Conservation (phyloP, 768 basidiomycete species). For the Aureoboletus auriporus region DNA sequence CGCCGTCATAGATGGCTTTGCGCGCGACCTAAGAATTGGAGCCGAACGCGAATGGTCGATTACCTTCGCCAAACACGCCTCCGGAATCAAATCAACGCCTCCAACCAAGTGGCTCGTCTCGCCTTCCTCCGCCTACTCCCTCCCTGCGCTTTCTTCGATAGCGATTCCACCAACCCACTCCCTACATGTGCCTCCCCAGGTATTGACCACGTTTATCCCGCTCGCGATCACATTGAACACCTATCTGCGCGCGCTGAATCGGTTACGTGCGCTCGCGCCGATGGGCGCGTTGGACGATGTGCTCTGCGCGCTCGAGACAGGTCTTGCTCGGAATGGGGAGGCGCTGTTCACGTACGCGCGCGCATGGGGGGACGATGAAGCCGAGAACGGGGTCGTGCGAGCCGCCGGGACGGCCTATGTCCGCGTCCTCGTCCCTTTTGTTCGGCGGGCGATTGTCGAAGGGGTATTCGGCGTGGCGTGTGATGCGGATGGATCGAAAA, state of each 20-base stretch:
- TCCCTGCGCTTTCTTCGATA: constrained; percentile 24
- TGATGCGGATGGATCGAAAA: constrained; percentile 1
- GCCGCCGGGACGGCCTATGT: constrained; percentile 58
- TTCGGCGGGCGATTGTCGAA: constrained; percentile 64
- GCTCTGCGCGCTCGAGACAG: constrained; percentile 44
- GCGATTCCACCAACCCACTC: constrained; percentile 25
- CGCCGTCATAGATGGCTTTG: constrained; percentile 58
- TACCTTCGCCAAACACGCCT: constrained; percentile 21
- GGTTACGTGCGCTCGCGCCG: constrained; percentile 78
- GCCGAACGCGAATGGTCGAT: constrained; percentile 35
- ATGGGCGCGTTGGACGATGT: constrained; percentile 52
- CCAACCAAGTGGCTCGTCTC: constrained; percentile 56
- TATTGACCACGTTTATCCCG: constrained; percentile 70
- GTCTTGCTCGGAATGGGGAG: constrained; percentile 44
- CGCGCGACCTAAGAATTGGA: constrained; percentile 35
- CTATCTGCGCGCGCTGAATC: constrained; percentile 70
- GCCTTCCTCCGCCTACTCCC: constrained; percentile 34
- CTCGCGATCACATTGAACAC: constrained; percentile 73
- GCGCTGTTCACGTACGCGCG: constrained; percentile 45
- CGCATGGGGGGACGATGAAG: constrained; percentile 33
- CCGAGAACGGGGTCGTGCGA: constrained; percentile 35
- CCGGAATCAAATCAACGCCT: constrained; percentile 14
- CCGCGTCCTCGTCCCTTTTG: constrained; percentile 63
- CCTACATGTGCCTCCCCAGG: constrained; percentile 65
- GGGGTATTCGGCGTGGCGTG: constrained; percentile 60